A percentile compares a stretch with the other conserved stretches of the same genome.
Conservation (phyloP, 768 basidiomycete species). For the Mycena amicta region DNA sequence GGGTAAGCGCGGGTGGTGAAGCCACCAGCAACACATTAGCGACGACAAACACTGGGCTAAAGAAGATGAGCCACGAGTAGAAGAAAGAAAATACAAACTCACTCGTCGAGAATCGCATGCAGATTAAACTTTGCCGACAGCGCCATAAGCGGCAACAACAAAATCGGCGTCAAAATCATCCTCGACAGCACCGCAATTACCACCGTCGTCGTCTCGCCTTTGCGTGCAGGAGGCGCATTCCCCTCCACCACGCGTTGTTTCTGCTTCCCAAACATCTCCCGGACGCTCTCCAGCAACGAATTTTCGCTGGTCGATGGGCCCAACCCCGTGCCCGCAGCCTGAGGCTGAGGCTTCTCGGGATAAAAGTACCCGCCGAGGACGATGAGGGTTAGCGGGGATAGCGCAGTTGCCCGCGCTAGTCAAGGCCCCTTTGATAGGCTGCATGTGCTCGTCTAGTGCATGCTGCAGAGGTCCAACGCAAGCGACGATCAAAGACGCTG, state of each 20-base stretch:
- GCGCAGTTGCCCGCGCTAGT: slow-evolving; percentile 72
- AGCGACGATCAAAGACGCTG: slow-evolving; percentile 76
- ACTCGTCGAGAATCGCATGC: slow-evolving; percentile 77
- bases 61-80: slow-evolving; percentile 7
- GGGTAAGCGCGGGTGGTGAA: slow-evolving; percentile 71
- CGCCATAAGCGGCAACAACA: slow-evolving; percentile 78
- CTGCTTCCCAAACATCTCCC: slow-evolving; percentile 44
- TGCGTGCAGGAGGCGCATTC: slow-evolving; percentile 9
- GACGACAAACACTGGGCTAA: slow-evolving; percentile 84
- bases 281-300: slow-evolving; percentile 45
- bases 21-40: slow-evolving; percentile 81
- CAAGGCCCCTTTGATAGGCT: slow-evolving; percentile 69
- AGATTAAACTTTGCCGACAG: slow-evolving; percentile 59
- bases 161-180: slow-evolving; percentile 83
- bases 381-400: slow-evolving; percentile 85
- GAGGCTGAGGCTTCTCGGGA: slow-evolving; percentile 34
- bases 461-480: slow-evolving; percentile 77
- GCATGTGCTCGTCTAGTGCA: slow-evolving; percentile 61
- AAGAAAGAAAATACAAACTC: slow-evolving; percentile 35
- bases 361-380: slow-evolving; percentile 95
- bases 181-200: slow-evolving; percentile 79
- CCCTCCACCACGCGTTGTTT: slow-evolving; percentile 17
- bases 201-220: slow-evolving; percentile 74
- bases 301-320: slow-evolving; percentile 26
- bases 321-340: slow-evolving; percentile 1